Percentiles rank a stretch among this genome's conserved stretches.
Evolutionary conservation across 2,329 filamentous ascomycete genomes (phyloP).

Genomic region (Sordariomycetes sp.): DNA sequence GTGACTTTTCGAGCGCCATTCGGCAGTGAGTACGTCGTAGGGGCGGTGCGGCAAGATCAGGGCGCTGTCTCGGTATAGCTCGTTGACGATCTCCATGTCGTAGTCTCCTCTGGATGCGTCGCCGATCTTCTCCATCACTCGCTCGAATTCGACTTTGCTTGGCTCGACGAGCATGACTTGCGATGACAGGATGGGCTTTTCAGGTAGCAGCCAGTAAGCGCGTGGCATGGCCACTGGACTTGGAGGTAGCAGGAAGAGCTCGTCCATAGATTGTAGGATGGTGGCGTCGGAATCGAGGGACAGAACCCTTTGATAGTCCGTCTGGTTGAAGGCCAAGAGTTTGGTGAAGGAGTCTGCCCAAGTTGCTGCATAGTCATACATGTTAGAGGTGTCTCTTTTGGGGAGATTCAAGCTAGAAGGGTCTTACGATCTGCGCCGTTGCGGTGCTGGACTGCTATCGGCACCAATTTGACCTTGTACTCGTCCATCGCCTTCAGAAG

Average conservation of each 20-base stretch:
- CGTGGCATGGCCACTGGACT: constrained; percentile 55
- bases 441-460: constrained; percentile 26
- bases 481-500: constrained; percentile 26
- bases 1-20: constrained; percentile 41
- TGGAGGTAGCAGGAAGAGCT: constrained; percentile 56
- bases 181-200: constrained; percentile 43
- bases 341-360: constrained; percentile 61
- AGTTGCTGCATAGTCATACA: no score
- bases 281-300: constrained; percentile 52
- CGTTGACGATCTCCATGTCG: constrained; percentile 62
- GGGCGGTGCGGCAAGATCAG: constrained; percentile 55
- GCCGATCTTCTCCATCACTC: constrained; percentile 16
- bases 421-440: constrained; percentile 1
- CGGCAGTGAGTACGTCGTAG: constrained; percentile 53
- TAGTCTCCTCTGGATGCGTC: constrained; percentile 26
- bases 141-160: constrained; percentile 35
- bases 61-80: constrained; percentile 47
- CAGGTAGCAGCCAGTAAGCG: constrained; percentile 54
- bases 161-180: constrained; percentile 55
- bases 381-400: no score
- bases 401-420: background rate
- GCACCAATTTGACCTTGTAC: constrained; percentile 28
- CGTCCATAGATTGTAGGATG: constrained; percentile 53
- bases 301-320: constrained; percentile 40
- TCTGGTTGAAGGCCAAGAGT: constrained; percentile 57